A percentile compares a stretch with the other conserved stretches of the same genome.
These are phyloP conservation scores for Rugonectria rugulosa DNA, from an alignment of 2,329 filamentous ascomycete genomes.

Conservation along the genomic window DNA sequence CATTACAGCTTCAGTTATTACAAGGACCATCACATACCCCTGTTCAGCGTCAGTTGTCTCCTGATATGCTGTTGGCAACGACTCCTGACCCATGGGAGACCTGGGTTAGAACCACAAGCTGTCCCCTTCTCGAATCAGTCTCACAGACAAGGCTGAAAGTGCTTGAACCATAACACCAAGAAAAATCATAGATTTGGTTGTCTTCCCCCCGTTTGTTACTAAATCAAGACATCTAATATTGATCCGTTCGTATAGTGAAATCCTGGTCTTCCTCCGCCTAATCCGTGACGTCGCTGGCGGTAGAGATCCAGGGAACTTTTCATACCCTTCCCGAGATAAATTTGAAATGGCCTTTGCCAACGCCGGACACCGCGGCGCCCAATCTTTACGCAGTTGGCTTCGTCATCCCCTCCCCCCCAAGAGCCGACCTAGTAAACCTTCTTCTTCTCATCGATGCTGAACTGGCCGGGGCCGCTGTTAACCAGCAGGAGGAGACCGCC, in stretches of 20 bases:
- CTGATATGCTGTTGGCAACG: too few species aligned
- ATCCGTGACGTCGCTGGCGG: slow-evolving; percentile 1
- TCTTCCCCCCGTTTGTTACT: slow-evolving; percentile 5
- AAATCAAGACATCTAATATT: slow-evolving; percentile 19
- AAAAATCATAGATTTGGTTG: slow-evolving; percentile 4
- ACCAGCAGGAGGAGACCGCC: slow-evolving; percentile 94
- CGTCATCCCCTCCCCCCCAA: not conserved
- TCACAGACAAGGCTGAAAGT: not conserved
- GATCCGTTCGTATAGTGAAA: slow-evolving; percentile 17
- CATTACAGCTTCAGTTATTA: too few species aligned
- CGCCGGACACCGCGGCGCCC: slow-evolving; percentile 14
- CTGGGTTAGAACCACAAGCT: not conserved
- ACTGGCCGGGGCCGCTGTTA: slow-evolving; percentile 97
- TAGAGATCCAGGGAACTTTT: slow-evolving; percentile 18
- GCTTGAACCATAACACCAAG: not conserved
- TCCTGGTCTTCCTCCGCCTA: slow-evolving; percentile 11
- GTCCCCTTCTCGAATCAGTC: not conserved
- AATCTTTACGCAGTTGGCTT: slow-evolving; percentile 2
- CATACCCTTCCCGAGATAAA: slow-evolving; percentile 16
- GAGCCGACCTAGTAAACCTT: slow-evolving; percentile 84
- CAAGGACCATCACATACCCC: too few species aligned
- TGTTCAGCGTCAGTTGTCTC: too few species aligned
- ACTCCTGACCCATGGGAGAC: too few species aligned
- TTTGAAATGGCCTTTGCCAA: slow-evolving; percentile 19
- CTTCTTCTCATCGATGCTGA: slow-evolving; percentile 99